Evolutionary conservation across 305 asterid species (phyloP).

Genomic region (Fraxinus angustifolia): DNA sequence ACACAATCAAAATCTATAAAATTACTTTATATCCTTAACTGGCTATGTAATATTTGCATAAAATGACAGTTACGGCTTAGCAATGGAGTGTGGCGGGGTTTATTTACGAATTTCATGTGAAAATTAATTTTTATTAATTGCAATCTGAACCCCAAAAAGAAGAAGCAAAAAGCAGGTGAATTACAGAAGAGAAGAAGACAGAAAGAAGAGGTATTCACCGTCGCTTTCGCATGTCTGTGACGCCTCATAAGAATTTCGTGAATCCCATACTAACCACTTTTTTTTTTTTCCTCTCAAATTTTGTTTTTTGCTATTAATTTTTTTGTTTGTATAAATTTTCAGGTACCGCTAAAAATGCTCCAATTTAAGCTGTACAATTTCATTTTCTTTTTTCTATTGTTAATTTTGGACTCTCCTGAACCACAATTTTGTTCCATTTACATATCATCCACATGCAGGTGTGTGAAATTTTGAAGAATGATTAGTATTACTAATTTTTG

Average conservation of each 20-base stretch:
- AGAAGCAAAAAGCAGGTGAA: neutral
- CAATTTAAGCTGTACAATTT: conserved; percentile 24
- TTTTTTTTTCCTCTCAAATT: neutral
- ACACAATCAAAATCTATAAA: neutral
- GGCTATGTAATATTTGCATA: neutral
- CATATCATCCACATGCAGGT: neutral
- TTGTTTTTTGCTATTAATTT: neutral
- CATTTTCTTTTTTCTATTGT: neutral
- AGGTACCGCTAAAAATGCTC: conserved; percentile 31
- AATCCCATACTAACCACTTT: conserved; percentile 40
- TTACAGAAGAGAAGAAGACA: neutral
- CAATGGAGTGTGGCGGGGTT: neutral
- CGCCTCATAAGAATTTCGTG: conserved; percentile 61
- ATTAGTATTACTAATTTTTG: neutral
- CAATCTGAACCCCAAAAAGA: neutral
- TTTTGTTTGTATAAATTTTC: neutral
- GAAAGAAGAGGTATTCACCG: neutral
- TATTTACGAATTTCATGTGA: neutral
- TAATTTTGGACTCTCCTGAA: conserved; percentile 8
- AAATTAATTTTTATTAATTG: neutral
- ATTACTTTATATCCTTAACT: neutral
- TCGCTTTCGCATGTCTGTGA: conserved; percentile 35
- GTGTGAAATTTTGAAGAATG: neutral
- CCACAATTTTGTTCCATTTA: conserved; percentile 28
- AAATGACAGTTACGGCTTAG: neutral